A percentile compares a stretch with the other conserved stretches of the same genome.
These are phyloP conservation scores for Auricularia sp. DNA, from an alignment of 768 basidiomycete genomes.

Conservation along the genomic window DNA sequence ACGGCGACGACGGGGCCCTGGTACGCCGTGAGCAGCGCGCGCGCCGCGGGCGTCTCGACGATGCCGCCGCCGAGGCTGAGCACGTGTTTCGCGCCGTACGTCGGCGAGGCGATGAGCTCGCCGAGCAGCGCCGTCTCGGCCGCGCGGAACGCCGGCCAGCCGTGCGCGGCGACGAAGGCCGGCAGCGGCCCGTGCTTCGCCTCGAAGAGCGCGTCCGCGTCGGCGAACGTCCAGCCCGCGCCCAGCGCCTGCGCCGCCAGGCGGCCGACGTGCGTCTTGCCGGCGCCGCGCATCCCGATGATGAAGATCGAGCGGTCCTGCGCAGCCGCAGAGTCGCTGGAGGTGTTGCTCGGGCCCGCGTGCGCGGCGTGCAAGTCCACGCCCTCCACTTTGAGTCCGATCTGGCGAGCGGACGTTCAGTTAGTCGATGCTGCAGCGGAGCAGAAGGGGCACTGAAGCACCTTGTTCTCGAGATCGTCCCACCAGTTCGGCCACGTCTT, in stretches of 20 bases:
- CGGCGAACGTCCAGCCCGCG: slow-evolving; percentile 51
- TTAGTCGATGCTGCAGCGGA: too few relatives aligned
- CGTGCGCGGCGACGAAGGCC: slow-evolving; percentile 68
- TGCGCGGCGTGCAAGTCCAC: slow-evolving; percentile 51
- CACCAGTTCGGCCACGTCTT: slow-evolving; percentile 99
- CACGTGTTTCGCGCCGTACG: slow-evolving; percentile 50
- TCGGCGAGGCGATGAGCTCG: slow-evolving; percentile 41
- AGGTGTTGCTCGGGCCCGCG: slow-evolving; percentile 28
- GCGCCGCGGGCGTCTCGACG: slow-evolving; percentile 72
- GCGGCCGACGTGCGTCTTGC: slow-evolving; percentile 81
- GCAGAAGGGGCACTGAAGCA: slow-evolving; percentile 17
- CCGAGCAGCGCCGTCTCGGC: slow-evolving; percentile 64
- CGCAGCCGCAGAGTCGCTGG: slow-evolving; percentile 35
- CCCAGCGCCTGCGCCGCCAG: slow-evolving; percentile 64
- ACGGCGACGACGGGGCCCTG: slow-evolving; percentile 77
- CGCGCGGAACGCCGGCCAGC: slow-evolving; percentile 83
- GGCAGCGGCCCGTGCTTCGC: slow-evolving; percentile 52
- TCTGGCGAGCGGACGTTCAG: slow-evolving; percentile 33
- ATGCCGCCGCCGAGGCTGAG: slow-evolving; percentile 92
- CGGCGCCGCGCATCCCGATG: slow-evolving; percentile 94
- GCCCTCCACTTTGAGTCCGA: slow-evolving; percentile 80
- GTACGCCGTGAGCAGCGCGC: slow-evolving; percentile 63
- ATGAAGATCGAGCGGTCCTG: slow-evolving; percentile 44
- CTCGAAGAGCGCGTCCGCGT: slow-evolving; percentile 77
- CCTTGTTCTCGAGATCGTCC: slow-evolving; percentile 96